Evolutionary conservation across 441 rosid species (phyloP), one percentile per base, ranked within the genome.

Genomic region (Cnidoscolus chayamansa): DNA sequence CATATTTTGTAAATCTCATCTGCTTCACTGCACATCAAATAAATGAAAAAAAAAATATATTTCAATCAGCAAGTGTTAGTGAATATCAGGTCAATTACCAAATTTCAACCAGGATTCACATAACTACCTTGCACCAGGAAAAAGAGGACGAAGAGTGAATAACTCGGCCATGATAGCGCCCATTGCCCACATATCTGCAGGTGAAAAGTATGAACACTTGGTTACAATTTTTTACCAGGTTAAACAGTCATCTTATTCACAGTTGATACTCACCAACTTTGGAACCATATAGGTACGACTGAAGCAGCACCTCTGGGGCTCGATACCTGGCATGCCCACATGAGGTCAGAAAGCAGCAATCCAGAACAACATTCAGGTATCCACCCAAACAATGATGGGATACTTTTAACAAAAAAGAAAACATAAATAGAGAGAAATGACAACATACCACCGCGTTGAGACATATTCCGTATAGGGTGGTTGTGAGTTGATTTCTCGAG

Each of bases 181-280:
- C 98, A 95, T 95, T 13, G 97, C 99, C 98, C 99, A 95, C 96
- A 95, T 90, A 82, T 95, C 97, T 94, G 84, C 66, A 77, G 40
- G 60, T 1, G 20, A 51, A 74, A 15, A 5, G 67, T 25, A 25
- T 25, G 20, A 40, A 40, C 6, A 40, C 0, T 0, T 40, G 6
- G 7, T 40, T 40, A 40, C 7, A 40, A 40, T 40, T 40, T 6
- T 40, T 40, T 40, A 3, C 7, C 45, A 40, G 7, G 7, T 40
- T 40, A 40, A 40, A 4, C 0, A 5, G 6, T 40, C 0, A 40
- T 3, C 45, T 15, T 15, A 43, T 40, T 30, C 10, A 6, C 10
- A 45, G 11, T 8, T 7, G 7, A 63, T 62, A 72, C 80, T 67
- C 17, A 77, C 80, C 97, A 81, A 93, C 99, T 93, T 95, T 90